Conservation (phyloP, 306 rosid species). For the Calophaca sinica region DNA sequence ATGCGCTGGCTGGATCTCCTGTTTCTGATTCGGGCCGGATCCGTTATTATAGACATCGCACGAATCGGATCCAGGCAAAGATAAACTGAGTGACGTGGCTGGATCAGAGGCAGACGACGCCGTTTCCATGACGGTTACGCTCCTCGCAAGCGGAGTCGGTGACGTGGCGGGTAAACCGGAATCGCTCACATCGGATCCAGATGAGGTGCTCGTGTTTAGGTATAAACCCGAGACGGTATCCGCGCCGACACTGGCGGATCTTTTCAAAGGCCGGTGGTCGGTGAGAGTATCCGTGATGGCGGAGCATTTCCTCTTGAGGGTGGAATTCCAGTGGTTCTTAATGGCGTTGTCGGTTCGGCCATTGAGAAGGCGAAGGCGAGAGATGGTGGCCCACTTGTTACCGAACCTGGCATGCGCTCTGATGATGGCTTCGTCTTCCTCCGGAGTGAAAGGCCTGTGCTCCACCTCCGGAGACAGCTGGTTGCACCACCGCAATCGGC, state of each 20-base stretch:
- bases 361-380: slow-evolving; percentile 70
- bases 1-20: not conserved
- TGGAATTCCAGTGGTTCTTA: slow-evolving; percentile 92
- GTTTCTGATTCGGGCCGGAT: not conserved
- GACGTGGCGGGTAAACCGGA: slow-evolving; percentile 56
- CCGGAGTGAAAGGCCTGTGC: slow-evolving; percentile 72
- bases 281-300: slow-evolving; percentile 48
- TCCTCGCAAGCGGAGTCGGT: slow-evolving; percentile 30
- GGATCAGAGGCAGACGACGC: slow-evolving; percentile 60
- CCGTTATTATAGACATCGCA: slow-evolving; percentile 39
- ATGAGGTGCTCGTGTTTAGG: slow-evolving; percentile 61
- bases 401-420: slow-evolving; percentile 73
- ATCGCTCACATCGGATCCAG: slow-evolving; percentile 83
- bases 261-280: slow-evolving; percentile 56
- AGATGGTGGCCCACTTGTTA: slow-evolving; percentile 89
- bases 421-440: slow-evolving; percentile 70
- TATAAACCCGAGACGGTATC: not conserved
- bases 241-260: slow-evolving; percentile 76
- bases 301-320: slow-evolving; percentile 80
- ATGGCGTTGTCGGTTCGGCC: slow-evolving; percentile 95
- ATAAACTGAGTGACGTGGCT: slow-evolving; percentile 68
- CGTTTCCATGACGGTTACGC: slow-evolving; percentile 40
- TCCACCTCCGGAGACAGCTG: slow-evolving; percentile 89
- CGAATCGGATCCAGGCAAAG: slow-evolving; percentile 68
- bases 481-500: slow-evolving; percentile 91